A percentile compares a stretch with the other conserved stretches of the same genome.
Conservation (phyloP, 768 basidiomycete species). For the Mycena capillaripes region DNA sequence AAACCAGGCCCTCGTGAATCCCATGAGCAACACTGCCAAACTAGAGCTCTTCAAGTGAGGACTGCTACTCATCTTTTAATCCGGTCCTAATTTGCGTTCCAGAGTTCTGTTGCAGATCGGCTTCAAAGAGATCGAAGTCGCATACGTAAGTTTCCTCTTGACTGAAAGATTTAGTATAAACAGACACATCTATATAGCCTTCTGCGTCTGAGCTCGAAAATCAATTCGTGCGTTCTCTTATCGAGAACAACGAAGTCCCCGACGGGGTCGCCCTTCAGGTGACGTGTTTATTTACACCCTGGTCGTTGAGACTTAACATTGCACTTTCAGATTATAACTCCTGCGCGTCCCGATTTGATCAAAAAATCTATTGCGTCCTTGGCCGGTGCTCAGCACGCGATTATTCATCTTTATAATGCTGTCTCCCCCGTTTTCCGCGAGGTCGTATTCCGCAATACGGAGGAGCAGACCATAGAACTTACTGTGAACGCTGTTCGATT, state of each 20-base stretch:
- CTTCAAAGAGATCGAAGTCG: constrained; percentile 97
- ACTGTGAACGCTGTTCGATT: constrained; percentile 90
- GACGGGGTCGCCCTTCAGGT: constrained; percentile 98
- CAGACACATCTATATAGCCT: constrained; percentile 54
- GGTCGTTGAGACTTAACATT: constrained; percentile 19
- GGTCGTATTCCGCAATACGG: constrained; percentile 94
- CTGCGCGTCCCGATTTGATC: constrained; percentile 96
- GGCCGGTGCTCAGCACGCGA: constrained; percentile 90
- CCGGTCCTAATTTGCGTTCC: constrained; percentile 72
- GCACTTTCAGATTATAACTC: constrained; percentile 90
- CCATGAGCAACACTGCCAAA: constrained; percentile 81
- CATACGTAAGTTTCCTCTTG: constrained; percentile 63
- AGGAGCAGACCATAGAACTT: constrained; percentile 90
- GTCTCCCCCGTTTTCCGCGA: constrained; percentile 93
- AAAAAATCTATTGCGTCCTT: constrained; percentile 89
- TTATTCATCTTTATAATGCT: constrained; percentile 99
- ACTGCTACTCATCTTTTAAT: neutral
- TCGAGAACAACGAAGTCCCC: constrained; percentile 87
- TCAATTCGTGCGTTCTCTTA: constrained; percentile 88
- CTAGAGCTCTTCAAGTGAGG: constrained; percentile 62
- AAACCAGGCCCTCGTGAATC: constrained; percentile 97
- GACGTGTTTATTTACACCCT: constrained; percentile 41
- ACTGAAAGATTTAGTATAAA: neutral
- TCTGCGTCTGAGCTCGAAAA: constrained; percentile 98
- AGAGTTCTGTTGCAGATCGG: constrained; percentile 68